Conservation (phyloP, 1,139 yeast species). For the Zygosaccharomyces pseudobailii region DNA sequence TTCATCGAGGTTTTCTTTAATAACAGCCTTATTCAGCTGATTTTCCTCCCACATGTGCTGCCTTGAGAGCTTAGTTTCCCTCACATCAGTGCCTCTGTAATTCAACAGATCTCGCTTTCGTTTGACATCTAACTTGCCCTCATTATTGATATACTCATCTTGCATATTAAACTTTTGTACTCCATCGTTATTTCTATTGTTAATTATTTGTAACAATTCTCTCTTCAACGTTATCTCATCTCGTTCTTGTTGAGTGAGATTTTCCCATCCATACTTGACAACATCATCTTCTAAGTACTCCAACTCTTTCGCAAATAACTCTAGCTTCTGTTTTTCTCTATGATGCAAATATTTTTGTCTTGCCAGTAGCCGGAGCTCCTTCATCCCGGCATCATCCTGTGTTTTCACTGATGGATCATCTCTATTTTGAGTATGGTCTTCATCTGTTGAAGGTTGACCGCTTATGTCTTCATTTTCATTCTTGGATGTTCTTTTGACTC, state of each 20-base stretch:
- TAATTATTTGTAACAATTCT: constrained; percentile 41
- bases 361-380: constrained; percentile 42
- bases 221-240: constrained; percentile 48
- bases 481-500: constrained; percentile 27
- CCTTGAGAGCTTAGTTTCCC: constrained; percentile 10
- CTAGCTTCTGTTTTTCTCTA: constrained; percentile 45
- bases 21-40: constrained; percentile 29
- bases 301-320: constrained; percentile 46
- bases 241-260: constrained; percentile 46
- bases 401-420: constrained; percentile 3
- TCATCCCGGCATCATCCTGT: constrained; percentile 18
- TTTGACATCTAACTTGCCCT: constrained; percentile 50
- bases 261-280: constrained; percentile 45
- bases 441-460: constrained; percentile 8
- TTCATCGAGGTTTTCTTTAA: constrained; percentile 38
- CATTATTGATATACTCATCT: constrained; percentile 48
- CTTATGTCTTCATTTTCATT: constrained; percentile 13
- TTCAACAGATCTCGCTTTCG: constrained; percentile 39
- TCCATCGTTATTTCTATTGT: constrained; percentile 40
- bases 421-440: constrained; percentile 15
- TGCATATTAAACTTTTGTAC: constrained; percentile 49
- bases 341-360: constrained; percentile 46
- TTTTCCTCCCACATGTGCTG: constrained; percentile 31
- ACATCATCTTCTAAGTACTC: constrained; percentile 45
- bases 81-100: constrained; percentile 5